Conservation (phyloP, 257 asterid genomes). For the Capsicum baccatum region DNA sequence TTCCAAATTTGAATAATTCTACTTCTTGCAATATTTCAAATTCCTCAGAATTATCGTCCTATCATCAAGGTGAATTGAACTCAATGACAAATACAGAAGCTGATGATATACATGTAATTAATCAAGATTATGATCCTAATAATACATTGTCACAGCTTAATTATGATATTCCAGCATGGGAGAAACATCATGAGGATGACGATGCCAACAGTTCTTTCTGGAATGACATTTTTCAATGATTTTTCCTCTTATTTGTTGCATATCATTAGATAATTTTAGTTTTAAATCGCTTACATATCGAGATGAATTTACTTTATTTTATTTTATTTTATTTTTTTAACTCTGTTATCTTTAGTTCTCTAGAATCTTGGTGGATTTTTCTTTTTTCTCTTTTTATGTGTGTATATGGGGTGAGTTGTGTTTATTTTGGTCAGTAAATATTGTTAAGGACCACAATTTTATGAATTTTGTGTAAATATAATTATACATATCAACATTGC, state of each 20-base stretch:
- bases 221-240: constrained; percentile 47
- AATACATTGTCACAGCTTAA: constrained; percentile 20
- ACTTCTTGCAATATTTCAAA: constrained; percentile 13
- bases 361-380: not conserved
- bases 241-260: too few relatives aligned
- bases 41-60: not conserved
- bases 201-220: constrained; percentile 38
- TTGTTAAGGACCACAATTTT: constrained; percentile 10
- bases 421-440: constrained; percentile 16
- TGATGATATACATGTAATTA: constrained; percentile 20
- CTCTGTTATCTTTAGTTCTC: not conserved
- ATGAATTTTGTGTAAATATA: not conserved
- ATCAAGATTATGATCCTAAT: constrained; percentile 25
- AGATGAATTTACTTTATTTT: not conserved
- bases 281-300: not conserved
- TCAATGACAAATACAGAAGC: not conserved
- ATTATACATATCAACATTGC: too few relatives aligned
- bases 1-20: constrained; percentile 22
- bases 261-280: too few relatives aligned
- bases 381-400: not conserved
- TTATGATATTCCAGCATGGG: not conserved
- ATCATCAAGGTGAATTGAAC: constrained; percentile 28
- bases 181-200: constrained; percentile 26
- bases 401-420: not conserved
- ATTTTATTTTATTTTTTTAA: not conserved